Evolutionary conservation across 2,329 filamentous ascomycete genomes (phyloP).

Genomic region (Diaporthe vexans): DNA sequence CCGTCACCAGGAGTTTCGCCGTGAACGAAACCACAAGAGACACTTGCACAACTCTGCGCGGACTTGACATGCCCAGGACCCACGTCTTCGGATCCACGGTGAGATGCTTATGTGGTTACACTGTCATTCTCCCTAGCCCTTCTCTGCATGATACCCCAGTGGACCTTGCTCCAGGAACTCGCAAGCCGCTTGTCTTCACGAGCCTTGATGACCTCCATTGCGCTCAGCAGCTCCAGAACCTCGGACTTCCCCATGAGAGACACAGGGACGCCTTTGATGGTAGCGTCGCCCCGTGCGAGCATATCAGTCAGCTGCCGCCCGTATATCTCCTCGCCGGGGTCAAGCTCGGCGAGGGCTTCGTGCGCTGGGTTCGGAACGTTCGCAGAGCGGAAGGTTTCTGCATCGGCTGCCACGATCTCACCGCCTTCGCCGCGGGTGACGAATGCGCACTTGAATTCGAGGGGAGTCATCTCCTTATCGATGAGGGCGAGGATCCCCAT

Average conservation of each 20-base stretch:
- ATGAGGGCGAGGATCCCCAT: too few relatives aligned
- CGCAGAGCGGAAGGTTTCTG: background rate
- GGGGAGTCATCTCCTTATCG: background rate
- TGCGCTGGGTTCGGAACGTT: background rate
- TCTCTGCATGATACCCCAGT: background rate
- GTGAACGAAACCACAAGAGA: too few relatives aligned
- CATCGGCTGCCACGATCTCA: background rate
- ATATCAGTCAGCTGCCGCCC: background rate
- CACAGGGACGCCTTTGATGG: background rate
- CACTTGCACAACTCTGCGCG: background rate
- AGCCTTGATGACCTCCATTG: background rate
- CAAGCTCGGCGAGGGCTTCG: background rate
- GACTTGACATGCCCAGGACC: background rate
- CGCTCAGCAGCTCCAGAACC: background rate
- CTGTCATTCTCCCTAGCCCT: background rate
- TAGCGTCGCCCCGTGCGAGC: background rate
- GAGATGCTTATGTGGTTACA: background rate
- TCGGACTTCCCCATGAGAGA: background rate
- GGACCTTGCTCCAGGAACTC: background rate
- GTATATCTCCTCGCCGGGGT: background rate
- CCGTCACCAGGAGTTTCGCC: too few relatives aligned
- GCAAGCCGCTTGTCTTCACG: background rate
- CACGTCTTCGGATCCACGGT: background rate
- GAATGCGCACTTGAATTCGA: slow-evolving; percentile 19
- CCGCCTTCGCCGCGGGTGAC: background rate